Evolutionary conservation across 1,139 yeast species (phyloP).

Genomic region (Diutina pseudorugosa): DNA sequence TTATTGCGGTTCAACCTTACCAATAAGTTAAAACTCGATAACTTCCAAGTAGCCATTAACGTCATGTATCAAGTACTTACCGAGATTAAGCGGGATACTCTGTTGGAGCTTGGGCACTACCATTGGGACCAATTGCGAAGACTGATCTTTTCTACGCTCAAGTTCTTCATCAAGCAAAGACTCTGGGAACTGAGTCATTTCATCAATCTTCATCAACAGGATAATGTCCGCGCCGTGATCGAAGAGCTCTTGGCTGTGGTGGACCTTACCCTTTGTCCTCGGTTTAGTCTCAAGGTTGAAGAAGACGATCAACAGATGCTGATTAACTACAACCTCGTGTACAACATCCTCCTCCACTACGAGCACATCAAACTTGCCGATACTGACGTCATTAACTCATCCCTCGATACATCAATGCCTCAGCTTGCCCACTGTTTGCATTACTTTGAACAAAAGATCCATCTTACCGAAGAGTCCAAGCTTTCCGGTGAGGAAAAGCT

Average conservation of each 20-base stretch:
- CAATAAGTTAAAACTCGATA: conserved; percentile 20
- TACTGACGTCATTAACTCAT: conserved; percentile 5
- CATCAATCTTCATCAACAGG: conserved; percentile 7
- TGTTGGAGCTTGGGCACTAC: conserved; percentile 7
- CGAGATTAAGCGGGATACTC: conserved; percentile 8
- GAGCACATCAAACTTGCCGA: conserved; percentile 3
- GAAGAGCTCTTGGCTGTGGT: conserved; percentile 9
- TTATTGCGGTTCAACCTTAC: conserved; percentile 29
- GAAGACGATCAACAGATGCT: conserved; percentile 6
- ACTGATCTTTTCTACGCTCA: conserved; percentile 7
- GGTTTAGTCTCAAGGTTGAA: conserved; percentile 7
- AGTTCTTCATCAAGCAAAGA: conserved; percentile 6
- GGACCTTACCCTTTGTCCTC: conserved; percentile 8
- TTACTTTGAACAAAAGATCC: conserved; percentile 12
- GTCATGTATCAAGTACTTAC: conserved; percentile 14
- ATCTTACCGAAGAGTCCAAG: conserved; percentile 15
- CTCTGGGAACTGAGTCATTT: conserved; percentile 7
- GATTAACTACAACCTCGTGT: conserved; percentile 9
- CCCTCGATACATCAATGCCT: conserved; percentile 7
- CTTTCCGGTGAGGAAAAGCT: conserved; percentile 9
- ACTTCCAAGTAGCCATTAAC: conserved; percentile 17
- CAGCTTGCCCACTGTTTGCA: conserved; percentile 14
- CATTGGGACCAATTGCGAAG: conserved; percentile 9
- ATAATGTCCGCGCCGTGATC: conserved; percentile 8
- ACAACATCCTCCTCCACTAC: conserved; percentile 8